Percentiles rank a stretch among this genome's conserved stretches.
phyloP scores from a whole-genome alignment of 2,329 filamentous ascomycete genomes.

The Fusarium protoensiforme region DNA sequence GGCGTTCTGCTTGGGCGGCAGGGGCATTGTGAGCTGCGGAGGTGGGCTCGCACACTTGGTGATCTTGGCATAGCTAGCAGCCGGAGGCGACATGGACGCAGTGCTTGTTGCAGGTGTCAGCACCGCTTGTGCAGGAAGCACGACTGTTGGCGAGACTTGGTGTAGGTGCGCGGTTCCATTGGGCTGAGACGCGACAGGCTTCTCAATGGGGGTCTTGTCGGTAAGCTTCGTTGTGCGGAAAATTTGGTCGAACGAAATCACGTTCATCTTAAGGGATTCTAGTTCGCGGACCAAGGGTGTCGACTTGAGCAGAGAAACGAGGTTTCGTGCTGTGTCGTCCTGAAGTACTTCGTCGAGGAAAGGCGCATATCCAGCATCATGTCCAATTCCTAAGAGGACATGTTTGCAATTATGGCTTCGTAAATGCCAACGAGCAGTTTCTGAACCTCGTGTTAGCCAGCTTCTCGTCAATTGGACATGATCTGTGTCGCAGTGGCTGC shows the following conservation, averaged over 20 bases:
- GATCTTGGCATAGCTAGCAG: conserved; percentile 50
- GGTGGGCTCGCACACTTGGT: conserved; percentile 56
- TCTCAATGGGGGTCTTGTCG: conserved; percentile 42
- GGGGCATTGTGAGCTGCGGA: conserved; percentile 52
- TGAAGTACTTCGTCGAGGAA: conserved; percentile 66
- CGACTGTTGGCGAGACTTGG: conserved; percentile 16
- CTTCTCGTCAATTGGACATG: neutral
- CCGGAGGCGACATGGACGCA: conserved; percentile 35
- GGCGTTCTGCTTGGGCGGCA: conserved; percentile 47
- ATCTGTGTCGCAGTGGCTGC: neutral
- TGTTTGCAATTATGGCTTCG: conserved; percentile 71
- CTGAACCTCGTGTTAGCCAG: conserved; percentile 45
- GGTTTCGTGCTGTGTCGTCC: conserved; percentile 54
- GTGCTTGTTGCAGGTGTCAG: conserved; percentile 41
- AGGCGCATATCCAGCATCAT: conserved; percentile 69
- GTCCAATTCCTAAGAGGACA: conserved; percentile 70
- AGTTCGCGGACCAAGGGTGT: conserved; percentile 63
- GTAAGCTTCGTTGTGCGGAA: conserved; percentile 66
- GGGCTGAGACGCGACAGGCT: neutral
- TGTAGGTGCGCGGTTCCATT: conserved; percentile 6
- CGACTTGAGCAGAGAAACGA: conserved; percentile 67
- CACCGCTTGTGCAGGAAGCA: conserved; percentile 22
- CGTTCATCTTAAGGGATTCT: conserved; percentile 56
- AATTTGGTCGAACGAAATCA: conserved; percentile 58
- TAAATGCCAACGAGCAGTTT: conserved; percentile 66